Base-by-base conservation (phyloP, 208 protist species). In the Leishmania arabica region DNA sequence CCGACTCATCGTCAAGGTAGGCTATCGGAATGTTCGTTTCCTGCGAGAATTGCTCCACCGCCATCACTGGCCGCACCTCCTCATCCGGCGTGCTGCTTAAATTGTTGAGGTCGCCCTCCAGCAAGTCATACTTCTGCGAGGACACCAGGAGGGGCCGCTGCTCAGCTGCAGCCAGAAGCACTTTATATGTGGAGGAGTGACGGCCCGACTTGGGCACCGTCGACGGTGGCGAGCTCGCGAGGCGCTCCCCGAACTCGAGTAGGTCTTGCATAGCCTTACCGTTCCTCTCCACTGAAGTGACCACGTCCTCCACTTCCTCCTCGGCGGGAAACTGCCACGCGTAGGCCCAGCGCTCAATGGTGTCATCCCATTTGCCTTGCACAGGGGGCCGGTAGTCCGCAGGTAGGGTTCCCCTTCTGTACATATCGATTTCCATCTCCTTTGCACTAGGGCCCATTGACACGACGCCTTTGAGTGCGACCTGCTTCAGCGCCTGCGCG, bases 321-420 rank as follows among this genome's bases (percentile, higher is more conserved):
- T 91, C 89, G n/a, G 93, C 93, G 7, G 95, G 95, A 82, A 95
- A 97, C 81, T 98, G 95, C 93, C 95, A 98, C 24, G 95, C 95
- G 75, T 98, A 97, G 17, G 95, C 90, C 93, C 95, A 98, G 4
- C 95, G 92, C 83, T 98, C 93, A 70, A 97, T 96, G 27, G 93
- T 97, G 83, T 98, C 95, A 80, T 98, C 95, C 93, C 95, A 98
- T 82, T 94, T 95, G 7, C 92, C 93, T 40, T 96, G 92, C 54
- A 88, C 91, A 19, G 93, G 93, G 1, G 95, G 95, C 5, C 90
- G 84, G 83, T 98, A 98, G 69, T 98, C 95, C 0, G 93, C 88
- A 0, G 93, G 93, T 6, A 98, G 91, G 6, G 87, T 89, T 0
- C 91, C 92, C 42, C 88, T 88, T 13, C 91, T 86, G 84, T 94